These are phyloP conservation scores for Iberis pinnata DNA, from an alignment of 345 rosid species.

Conservation along the genomic window DNA sequence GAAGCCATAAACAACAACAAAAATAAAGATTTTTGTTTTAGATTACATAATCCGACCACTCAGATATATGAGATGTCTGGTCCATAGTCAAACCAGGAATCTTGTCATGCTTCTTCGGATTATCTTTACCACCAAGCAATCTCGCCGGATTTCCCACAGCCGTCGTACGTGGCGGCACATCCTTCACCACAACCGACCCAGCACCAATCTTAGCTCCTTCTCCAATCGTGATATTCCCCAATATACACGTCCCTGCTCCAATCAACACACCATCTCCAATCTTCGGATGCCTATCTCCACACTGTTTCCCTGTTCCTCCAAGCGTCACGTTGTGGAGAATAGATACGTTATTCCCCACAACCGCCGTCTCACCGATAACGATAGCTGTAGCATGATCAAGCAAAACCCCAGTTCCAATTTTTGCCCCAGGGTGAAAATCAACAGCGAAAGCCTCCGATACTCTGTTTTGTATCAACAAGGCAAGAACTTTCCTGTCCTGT, in stretches of 20 bases:
- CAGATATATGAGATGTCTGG: constrained; percentile 70
- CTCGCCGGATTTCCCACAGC: constrained; percentile 94
- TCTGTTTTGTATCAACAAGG: constrained; percentile 68
- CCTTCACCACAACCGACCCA: constrained; percentile 78
- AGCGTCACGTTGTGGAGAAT: constrained; percentile 83
- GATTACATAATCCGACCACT: constrained; percentile 90
- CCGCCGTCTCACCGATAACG: constrained; percentile 88
- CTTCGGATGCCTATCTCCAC: constrained; percentile 89
- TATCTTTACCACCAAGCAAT: constrained; percentile 81
- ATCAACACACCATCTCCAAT: constrained; percentile 92
- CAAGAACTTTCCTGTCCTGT: constrained; percentile 47
- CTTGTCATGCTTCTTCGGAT: constrained; percentile 65
- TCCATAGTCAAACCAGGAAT: constrained; percentile 91
- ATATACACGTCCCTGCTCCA: constrained; percentile 86
- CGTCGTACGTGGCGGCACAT: constrained; percentile 70
- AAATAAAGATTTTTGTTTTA: constrained; percentile 15
- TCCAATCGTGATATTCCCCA: constrained; percentile 82
- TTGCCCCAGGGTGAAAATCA: constrained; percentile 93
- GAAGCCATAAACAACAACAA: constrained; percentile 10
- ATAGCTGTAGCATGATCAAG: constrained; percentile 83
- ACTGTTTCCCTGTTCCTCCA: constrained; percentile 83
- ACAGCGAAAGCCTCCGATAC: constrained; percentile 70
- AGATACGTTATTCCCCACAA: constrained; percentile 79
- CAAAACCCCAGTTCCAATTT: constrained; percentile 62
- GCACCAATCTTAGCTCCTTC: constrained; percentile 97